phyloP scores from a whole-genome alignment of 2,329 filamentous ascomycete species.

The Hirsutella rhossiliensis region DNA sequence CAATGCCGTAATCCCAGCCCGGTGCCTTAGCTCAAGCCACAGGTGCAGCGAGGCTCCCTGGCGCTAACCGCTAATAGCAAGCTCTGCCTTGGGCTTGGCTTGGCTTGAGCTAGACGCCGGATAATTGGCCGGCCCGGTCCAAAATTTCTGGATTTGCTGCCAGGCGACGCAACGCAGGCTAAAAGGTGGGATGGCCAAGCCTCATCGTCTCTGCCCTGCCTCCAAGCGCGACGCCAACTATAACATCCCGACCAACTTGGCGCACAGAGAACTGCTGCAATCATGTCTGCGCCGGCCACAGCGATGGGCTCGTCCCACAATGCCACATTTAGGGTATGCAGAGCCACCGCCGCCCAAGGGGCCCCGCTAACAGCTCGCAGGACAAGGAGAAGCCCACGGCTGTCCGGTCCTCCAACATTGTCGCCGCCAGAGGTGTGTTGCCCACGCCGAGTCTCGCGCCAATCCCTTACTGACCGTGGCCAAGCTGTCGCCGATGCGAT shows the following conservation, averaged over 20 bases:
- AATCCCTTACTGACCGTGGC: constrained; percentile 1
- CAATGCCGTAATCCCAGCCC: constrained; percentile 26
- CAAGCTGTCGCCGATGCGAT: constrained; percentile 94
- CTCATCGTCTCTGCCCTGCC: constrained; percentile 7
- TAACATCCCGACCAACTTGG: neutral
- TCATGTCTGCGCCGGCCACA: constrained; percentile 29
- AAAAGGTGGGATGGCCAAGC: constrained; percentile 24
- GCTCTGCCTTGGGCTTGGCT: constrained; percentile 4
- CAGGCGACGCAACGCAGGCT: constrained; percentile 19
- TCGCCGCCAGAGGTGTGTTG: constrained; percentile 76
- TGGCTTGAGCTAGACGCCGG: constrained; percentile 18
- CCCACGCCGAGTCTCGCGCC: neutral
- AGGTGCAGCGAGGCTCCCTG: constrained; percentile 11
- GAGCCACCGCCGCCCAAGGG: constrained; percentile 16
- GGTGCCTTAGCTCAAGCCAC: constrained; percentile 27
- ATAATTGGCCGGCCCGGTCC: constrained; percentile 26
- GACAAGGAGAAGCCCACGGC: constrained; percentile 98
- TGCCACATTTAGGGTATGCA: constrained; percentile 44
- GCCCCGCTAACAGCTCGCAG: constrained; percentile 31
- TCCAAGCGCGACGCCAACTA: constrained; percentile 16
- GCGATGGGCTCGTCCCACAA: constrained; percentile 30
- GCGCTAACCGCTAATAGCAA: constrained; percentile 14
- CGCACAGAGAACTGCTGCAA: constrained; percentile 27
- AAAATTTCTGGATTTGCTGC: constrained; percentile 24
- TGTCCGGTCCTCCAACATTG: constrained; percentile 91